A percentile compares a stretch with the other conserved stretches of the same genome.
Conservation (phyloP, 129 eudicot species). For the Logfia minima region DNA sequence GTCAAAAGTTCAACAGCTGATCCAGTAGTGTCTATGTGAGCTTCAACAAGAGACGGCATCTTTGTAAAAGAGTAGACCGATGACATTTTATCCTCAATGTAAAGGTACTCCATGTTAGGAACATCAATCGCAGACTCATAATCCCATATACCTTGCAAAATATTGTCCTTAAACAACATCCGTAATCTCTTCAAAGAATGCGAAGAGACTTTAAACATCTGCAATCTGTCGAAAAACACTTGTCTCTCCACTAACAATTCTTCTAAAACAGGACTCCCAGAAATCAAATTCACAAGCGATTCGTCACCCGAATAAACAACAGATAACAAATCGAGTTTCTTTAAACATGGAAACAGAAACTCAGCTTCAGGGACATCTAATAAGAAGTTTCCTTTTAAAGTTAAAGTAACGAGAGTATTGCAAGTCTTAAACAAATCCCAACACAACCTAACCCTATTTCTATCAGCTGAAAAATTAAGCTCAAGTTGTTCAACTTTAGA, state of each 20-base stretch:
- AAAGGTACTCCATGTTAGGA: slow-evolving; percentile 23
- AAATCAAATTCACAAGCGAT: slow-evolving; percentile 16
- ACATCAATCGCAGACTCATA: slow-evolving; percentile 22
- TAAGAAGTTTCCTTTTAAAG: slow-evolving; percentile 7
- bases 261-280: slow-evolving; percentile 32
- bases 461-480: background rate
- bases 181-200: slow-evolving; percentile 23
- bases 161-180: background rate
- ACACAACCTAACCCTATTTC: background rate
- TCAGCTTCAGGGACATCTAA: slow-evolving; percentile 4
- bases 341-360: slow-evolving; percentile 30
- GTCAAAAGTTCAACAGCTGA: background rate
- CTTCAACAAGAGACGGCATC: slow-evolving; percentile 17
- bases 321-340: slow-evolving; percentile 1
- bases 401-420: slow-evolving; percentile 21
- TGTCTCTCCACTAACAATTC: slow-evolving; percentile 34
- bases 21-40: background rate
- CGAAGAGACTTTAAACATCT: background rate
- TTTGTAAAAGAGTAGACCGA: background rate
- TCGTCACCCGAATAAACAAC: slow-evolving; percentile 7
- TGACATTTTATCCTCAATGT: slow-evolving; percentile 25
- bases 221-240: background rate
- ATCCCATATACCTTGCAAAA: background rate
- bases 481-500: too few species aligned
- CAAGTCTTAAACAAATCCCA: background rate